Conservation (phyloP, 2,329 filamentous ascomycete genomes). For the Penicillium sp. region DNA sequence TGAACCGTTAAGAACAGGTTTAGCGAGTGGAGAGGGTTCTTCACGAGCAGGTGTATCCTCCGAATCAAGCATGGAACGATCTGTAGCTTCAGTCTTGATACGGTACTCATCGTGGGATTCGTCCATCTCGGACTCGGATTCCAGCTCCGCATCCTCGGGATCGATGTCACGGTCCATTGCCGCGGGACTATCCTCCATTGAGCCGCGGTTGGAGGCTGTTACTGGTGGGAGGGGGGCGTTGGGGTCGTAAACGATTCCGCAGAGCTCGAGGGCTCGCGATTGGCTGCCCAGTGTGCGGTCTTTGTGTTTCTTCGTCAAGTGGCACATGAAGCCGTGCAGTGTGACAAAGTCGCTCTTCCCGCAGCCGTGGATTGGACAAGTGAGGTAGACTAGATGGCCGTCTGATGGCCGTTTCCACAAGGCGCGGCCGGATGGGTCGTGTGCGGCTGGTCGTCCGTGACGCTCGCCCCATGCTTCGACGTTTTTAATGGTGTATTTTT, state of each 20-base stretch:
- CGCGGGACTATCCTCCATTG: constrained; percentile 40
- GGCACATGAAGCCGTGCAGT: constrained; percentile 48
- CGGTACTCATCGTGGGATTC: constrained; percentile 27
- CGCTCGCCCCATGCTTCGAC: constrained; percentile 48
- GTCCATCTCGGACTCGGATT: constrained; percentile 34
- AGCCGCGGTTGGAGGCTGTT: constrained; percentile 35
- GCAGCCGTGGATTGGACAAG: constrained; percentile 43
- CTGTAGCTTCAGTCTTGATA: constrained; percentile 36
- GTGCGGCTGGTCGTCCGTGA: constrained; percentile 46
- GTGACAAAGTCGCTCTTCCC: constrained; percentile 47
- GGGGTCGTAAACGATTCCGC: constrained; percentile 43
- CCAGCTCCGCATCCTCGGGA: constrained; percentile 35
- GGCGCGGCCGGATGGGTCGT: constrained; percentile 43
- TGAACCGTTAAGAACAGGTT: constrained; percentile 32
- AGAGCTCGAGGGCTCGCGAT: constrained; percentile 45
- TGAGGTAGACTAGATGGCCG: constrained; percentile 43
- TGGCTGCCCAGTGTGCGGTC: constrained; percentile 46
- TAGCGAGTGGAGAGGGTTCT: constrained; percentile 16
- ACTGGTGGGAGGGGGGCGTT: constrained; percentile 42
- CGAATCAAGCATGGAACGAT: constrained; percentile 25
- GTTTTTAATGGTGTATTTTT: constrained; percentile 49
- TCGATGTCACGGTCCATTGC: constrained; percentile 37
- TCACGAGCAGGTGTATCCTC: constrained; percentile 17
- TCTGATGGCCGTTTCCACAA: constrained; percentile 48
- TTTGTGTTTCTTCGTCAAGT: constrained; percentile 48